Percentiles rank a stretch among this genome's conserved stretches.
Conservation (phyloP, 2,329 filamentous ascomycete genomes). For the Fusarium scirpi region DNA sequence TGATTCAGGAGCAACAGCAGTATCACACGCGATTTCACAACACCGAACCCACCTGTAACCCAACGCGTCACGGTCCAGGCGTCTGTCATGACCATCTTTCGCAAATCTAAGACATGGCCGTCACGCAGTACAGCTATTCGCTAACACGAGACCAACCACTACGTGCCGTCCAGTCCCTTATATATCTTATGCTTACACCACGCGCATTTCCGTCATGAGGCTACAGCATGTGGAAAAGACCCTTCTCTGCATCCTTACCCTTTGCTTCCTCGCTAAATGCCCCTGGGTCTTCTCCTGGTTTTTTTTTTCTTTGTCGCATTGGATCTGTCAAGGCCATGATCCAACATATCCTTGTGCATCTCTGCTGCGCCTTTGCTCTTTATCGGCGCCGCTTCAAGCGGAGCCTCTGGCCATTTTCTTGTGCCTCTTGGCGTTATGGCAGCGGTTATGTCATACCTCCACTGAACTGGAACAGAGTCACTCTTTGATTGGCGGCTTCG, state of each 20-base stretch:
- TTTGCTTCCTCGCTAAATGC: conserved; percentile 4
- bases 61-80: conserved; percentile 30
- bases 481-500: conserved; percentile 43
- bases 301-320: conserved; percentile 6
- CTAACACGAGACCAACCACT: conserved; percentile 44
- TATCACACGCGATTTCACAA: conserved; percentile 29
- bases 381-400: conserved; percentile 36
- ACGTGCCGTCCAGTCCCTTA: conserved; percentile 33
- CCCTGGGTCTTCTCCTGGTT: conserved; percentile 1
- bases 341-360: conserved; percentile 38
- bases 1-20: conserved; percentile 29
- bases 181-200: conserved; percentile 35
- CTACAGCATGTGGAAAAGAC: conserved; percentile 27
- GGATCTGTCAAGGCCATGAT: conserved; percentile 32
- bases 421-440: conserved; percentile 21
- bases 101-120: conserved; percentile 43
- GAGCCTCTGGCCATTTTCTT: conserved; percentile 36
- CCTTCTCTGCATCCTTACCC: conserved; percentile 6
- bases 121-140: conserved; percentile 43
- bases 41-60: conserved; percentile 30
- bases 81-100: conserved; percentile 36
- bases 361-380: conserved; percentile 38
- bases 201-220: conserved; percentile 41
- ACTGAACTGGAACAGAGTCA: conserved; percentile 31
- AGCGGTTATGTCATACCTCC: conserved; percentile 49